Evolutionary conservation across 495 filamentous ascomycete species (phyloP).

Genomic region (Penicillium bialowiezense): DNA sequence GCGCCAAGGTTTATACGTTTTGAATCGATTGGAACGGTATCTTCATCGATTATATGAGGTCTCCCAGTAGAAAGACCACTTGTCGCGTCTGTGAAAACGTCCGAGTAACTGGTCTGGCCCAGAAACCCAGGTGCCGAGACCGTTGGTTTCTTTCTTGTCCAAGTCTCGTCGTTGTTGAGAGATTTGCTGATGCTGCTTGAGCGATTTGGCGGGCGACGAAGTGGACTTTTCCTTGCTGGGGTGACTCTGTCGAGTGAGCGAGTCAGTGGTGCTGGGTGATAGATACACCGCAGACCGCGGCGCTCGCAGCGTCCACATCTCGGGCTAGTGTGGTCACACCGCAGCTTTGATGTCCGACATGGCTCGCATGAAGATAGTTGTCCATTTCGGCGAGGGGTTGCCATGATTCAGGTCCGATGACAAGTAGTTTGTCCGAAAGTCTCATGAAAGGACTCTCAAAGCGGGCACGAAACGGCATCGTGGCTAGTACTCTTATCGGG

Average conservation of each 20-base stretch:
- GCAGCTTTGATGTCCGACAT: constrained; percentile 42
- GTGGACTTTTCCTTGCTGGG: neutral
- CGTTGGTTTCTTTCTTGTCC: constrained; percentile 12
- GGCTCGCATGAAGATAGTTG: constrained; percentile 43
- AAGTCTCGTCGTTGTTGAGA: neutral
- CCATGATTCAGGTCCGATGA: constrained; percentile 7
- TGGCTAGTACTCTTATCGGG: neutral
- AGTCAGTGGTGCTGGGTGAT: constrained; percentile 36
- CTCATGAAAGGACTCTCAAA: neutral
- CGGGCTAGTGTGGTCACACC: constrained; percentile 36
- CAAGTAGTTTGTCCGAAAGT: neutral
- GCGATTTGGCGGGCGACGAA: neutral
- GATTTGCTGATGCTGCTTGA: too few species aligned
- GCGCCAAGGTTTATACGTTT: constrained; percentile 21
- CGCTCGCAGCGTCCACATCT: constrained; percentile 25
- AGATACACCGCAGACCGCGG: constrained; percentile 24
- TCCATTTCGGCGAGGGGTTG: constrained; percentile 35
- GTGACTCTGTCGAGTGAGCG: neutral
- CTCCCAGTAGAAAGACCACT: neutral
- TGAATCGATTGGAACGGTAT: constrained; percentile 11
- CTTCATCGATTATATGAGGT: neutral
- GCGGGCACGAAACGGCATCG: neutral
- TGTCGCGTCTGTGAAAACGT: constrained; percentile 26
- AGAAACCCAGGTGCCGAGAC: constrained; percentile 21
- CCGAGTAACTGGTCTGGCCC: constrained; percentile 42